Evolutionary conservation across 2,329 filamentous ascomycete genomes (phyloP).

Genomic region (Nigrospora osmanthi): DNA sequence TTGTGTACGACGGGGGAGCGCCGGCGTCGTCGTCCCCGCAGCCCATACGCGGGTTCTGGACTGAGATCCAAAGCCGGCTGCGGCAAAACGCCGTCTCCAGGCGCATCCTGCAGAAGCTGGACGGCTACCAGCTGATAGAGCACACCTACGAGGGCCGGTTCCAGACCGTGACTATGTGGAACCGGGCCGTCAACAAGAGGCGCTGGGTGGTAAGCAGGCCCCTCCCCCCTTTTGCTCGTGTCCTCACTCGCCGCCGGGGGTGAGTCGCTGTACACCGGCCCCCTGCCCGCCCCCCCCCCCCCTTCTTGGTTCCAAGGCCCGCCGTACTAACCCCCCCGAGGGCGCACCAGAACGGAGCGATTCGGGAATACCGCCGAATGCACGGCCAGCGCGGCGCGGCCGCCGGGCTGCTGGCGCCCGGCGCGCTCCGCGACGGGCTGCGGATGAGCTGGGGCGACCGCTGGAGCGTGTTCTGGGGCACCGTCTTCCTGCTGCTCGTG

Average conservation of each 20-base stretch:
- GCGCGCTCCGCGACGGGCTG: slow-evolving; percentile 10
- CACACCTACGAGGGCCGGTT: slow-evolving; percentile 19
- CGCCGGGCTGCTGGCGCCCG: not conserved
- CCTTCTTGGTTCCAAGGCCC: too few species aligned
- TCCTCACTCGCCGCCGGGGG: too few species aligned
- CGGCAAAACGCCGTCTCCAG: slow-evolving; percentile 6
- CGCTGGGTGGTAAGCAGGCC: slow-evolving; percentile 12
- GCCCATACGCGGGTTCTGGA: slow-evolving; percentile 13
- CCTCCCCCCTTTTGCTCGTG: too few species aligned
- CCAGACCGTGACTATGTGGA: slow-evolving; percentile 22
- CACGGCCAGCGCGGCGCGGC: not conserved
- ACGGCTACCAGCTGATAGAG: slow-evolving; percentile 16
- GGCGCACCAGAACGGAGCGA: slow-evolving; percentile 13
- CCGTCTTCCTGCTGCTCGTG: slow-evolving; percentile 14
- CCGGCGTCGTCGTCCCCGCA: slow-evolving; percentile 7
- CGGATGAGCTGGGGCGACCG: slow-evolving; percentile 12
- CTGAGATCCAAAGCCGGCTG: slow-evolving; percentile 6
- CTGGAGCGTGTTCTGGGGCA: slow-evolving; percentile 11
- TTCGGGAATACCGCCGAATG: slow-evolving; percentile 13
- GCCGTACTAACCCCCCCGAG: too few species aligned
- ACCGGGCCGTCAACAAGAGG: slow-evolving; percentile 21
- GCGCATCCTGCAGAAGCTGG: slow-evolving; percentile 6
- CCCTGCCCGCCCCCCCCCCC: too few species aligned
- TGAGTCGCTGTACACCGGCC: too few species aligned
- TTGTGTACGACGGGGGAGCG: slow-evolving; percentile 19